Evolutionary conservation across 208 protist genomes (phyloP), one percentile per base, ranked within the genome.

Genomic region (Leishmania braziliensis): DNA sequence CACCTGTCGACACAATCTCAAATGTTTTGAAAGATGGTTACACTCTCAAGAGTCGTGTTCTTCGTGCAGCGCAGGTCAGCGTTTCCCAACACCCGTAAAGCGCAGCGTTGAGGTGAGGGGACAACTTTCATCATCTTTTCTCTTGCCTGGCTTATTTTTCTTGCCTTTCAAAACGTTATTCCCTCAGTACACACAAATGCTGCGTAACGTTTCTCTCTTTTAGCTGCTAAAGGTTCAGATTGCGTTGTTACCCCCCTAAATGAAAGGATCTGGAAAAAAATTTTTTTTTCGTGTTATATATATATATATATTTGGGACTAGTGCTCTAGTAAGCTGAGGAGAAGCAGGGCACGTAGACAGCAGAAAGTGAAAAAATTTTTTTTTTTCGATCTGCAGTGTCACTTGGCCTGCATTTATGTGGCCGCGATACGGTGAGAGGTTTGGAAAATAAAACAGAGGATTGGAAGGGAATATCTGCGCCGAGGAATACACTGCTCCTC

Each of bases 1-100:
- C 84, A 14, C 90, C 91, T 5, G 39, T 50, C 6, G 93, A 94
- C 54, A 87, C 85, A 43, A 86, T 98, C 36, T 93, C 92, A 8
- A 82, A 88, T 56, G 91, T 98, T 9, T 79, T 98, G n/a, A 98
- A 98, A 87, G 90, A 89, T 68, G 97, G 97, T 51, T 98, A 98
- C 87, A 96, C 80, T 33, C 87, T 98, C 39, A 95, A 96, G 75
- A 87, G 85, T 50, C 90, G 97, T 66, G 87, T 98, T 20, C 91
- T 98, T 51, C 92, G 97, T 39, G 91, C 97, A 75, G 91, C 95
- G 4, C 97, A 98, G 83, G 97, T 98, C 74, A 91, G 91, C 72
- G 95, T 98, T 51, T 90, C 93, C 43, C 82, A 86, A 29, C 54
- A 77, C 62, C 72, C 12, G 58, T 68, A 68, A 78, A 33, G 53